Conservation (phyloP, 2,329 filamentous ascomycete species). For the Hypoxylon sp. region DNA sequence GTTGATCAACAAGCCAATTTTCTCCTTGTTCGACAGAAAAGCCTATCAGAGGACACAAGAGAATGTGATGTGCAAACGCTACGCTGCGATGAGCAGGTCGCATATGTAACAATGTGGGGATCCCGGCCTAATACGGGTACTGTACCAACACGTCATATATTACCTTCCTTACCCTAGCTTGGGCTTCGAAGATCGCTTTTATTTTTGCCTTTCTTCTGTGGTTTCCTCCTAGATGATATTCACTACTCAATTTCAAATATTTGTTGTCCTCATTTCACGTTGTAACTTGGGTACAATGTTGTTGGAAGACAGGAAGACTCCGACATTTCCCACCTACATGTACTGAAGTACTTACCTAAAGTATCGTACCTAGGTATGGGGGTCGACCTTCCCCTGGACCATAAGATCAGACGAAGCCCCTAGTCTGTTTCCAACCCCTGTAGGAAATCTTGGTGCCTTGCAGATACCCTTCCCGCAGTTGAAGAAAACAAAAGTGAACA, state of each 20-base stretch:
- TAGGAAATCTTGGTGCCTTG: slow-evolving; percentile 49
- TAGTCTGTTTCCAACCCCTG: slow-evolving; percentile 50
- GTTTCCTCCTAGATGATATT: slow-evolving; percentile 8
- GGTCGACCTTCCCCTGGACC: slow-evolving; percentile 18
- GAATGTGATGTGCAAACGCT: slow-evolving; percentile 39
- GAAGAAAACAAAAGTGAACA: slow-evolving; percentile 18
- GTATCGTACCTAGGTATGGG: slow-evolving; percentile 1
- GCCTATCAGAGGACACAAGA: slow-evolving; percentile 38
- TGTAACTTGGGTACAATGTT: no score
- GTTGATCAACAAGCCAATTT: slow-evolving; percentile 27
- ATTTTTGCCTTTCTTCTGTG: slow-evolving; percentile 1
- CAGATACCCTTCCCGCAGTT: slow-evolving; percentile 44
- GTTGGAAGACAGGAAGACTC: no score
- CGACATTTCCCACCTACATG: no score
- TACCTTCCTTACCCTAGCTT: slow-evolving; percentile 17
- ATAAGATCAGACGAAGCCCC: slow-evolving; percentile 35
- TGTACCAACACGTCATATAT: slow-evolving; percentile 30
- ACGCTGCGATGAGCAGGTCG: slow-evolving; percentile 21
- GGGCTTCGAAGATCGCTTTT: slow-evolving; percentile 19
- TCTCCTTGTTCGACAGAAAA: slow-evolving; percentile 15
- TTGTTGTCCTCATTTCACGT: no score
- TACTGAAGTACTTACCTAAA: not conserved
- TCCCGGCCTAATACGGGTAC: slow-evolving; percentile 11
- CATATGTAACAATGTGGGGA: slow-evolving; percentile 33
- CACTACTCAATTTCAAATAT: slow-evolving; percentile 8